These are phyloP conservation scores for Cadophora sp. DNA, from an alignment of 2,329 filamentous ascomycete genomes.

Conservation along the genomic window DNA sequence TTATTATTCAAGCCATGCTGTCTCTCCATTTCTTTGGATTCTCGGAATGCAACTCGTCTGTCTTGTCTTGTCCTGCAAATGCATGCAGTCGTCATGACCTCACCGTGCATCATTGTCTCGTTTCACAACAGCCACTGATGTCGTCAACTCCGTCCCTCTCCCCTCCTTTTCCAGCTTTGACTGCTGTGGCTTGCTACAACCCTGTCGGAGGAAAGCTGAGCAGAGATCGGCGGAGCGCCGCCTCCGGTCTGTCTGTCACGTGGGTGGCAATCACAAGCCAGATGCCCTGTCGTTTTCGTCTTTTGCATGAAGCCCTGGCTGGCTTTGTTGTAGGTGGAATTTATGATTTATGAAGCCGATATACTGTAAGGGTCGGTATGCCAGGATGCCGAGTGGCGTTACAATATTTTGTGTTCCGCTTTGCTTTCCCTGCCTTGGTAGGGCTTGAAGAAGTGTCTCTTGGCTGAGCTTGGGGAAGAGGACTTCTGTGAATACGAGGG, in stretches of 20 bases:
- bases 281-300: not conserved
- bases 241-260: not conserved
- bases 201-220: constrained; percentile 11
- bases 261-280: not conserved
- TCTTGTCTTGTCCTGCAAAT: not conserved
- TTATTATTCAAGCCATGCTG: too few species aligned
- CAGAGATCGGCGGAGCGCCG: not conserved
- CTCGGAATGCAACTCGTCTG: not conserved
- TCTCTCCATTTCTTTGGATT: too few species aligned
- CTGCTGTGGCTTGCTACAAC: constrained; percentile 17
- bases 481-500: too few species aligned
- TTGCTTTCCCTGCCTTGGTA: too few species aligned
- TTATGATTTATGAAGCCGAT: too few species aligned
- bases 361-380: too few species aligned
- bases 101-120: constrained; percentile 11
- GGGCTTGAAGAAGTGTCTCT: too few species aligned
- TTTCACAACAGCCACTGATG: constrained; percentile 26
- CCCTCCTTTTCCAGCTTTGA: not conserved
- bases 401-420: too few species aligned
- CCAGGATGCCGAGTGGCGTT: too few species aligned
- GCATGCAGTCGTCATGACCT: constrained; percentile 17
- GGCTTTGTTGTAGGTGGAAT: too few species aligned
- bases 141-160: too few species aligned
- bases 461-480: too few species aligned
- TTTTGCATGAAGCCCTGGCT: not conserved